Conservation (phyloP, 2,329 filamentous ascomycete genomes). For the Talaromyces marneffei region DNA sequence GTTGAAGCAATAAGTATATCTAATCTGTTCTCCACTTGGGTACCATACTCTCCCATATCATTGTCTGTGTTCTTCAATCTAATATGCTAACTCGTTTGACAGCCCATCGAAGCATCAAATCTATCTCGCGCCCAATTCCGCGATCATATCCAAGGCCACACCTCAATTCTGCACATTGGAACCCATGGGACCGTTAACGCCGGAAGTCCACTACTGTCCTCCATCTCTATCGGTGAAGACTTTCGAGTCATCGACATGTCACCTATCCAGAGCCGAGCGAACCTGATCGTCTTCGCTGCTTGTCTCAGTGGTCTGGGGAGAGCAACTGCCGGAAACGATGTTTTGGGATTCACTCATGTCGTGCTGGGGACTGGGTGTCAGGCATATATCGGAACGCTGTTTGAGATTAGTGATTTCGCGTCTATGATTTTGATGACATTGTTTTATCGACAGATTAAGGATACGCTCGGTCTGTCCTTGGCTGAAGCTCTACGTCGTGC, state of each 20-base stretch:
- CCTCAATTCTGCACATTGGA: slow-evolving; percentile 22
- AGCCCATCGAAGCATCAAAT: slow-evolving; percentile 22
- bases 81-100: neutral
- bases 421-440: slow-evolving; percentile 24
- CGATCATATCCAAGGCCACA: slow-evolving; percentile 19
- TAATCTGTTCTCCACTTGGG: slow-evolving; percentile 21
- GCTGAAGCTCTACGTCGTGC: slow-evolving; percentile 18
- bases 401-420: slow-evolving; percentile 23
- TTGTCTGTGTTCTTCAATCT: neutral
- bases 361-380: slow-evolving; percentile 24
- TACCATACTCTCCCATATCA: neutral
- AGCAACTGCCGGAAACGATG: slow-evolving; percentile 21
- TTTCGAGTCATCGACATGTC: slow-evolving; percentile 24
- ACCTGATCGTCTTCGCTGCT: slow-evolving; percentile 23
- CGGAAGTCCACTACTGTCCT: slow-evolving; percentile 21
- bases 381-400: slow-evolving; percentile 23
- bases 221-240: slow-evolving; percentile 23
- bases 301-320: slow-evolving; percentile 23
- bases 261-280: slow-evolving; percentile 18
- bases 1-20: slow-evolving; percentile 25
- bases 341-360: slow-evolving; percentile 24
- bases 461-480: slow-evolving; percentile 11
- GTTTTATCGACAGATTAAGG: slow-evolving; percentile 21
- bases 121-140: slow-evolving; percentile 21
- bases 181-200: slow-evolving; percentile 21